A percentile compares a stretch with the other conserved stretches of the same genome.
Evolutionary conservation across 2,329 filamentous ascomycete species (phyloP).

Genomic region (Fusarium marasasianum): DNA sequence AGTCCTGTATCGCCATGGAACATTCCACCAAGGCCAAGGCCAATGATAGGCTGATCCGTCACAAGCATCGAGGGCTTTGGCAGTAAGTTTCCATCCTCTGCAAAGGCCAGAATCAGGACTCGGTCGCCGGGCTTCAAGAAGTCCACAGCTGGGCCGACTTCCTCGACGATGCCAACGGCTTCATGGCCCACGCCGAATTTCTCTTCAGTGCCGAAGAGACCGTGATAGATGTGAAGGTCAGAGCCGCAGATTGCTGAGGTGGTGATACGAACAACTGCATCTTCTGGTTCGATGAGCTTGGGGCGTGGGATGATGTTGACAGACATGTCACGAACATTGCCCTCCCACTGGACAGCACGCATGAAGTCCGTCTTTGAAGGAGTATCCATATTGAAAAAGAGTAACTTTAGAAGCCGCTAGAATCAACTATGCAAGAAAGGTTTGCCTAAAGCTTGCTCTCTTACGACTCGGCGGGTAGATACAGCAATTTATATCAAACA

Average conservation of each 20-base stretch:
- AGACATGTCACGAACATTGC: conserved; percentile 8
- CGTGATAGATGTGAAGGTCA: conserved; percentile 13
- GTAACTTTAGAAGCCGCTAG: rapidly evolving
- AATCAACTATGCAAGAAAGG: rapidly evolving
- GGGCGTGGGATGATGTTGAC: conserved; percentile 11
- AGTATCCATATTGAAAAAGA: background rate
- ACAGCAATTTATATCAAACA: background rate
- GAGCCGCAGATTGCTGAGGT: conserved; percentile 4
- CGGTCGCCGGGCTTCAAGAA: conserved; percentile 5
- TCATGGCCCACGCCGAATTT: background rate
- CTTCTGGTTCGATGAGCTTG: conserved; percentile 3
- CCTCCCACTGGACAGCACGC: conserved; percentile 20
- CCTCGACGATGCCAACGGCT: background rate
- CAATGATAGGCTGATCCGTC: background rate
- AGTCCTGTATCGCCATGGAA: background rate
- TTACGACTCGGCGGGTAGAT: rapidly evolving
- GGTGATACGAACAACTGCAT: conserved; percentile 9
- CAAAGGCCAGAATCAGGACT: background rate
- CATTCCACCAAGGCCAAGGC: background rate
- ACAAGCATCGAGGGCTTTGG: background rate
- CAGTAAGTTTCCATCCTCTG: conserved; percentile 3
- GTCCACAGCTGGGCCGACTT: conserved; percentile 13
- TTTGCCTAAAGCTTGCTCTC: rapidly evolving
- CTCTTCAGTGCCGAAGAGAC: background rate
- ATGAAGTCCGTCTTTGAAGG: background rate